Base-by-base conservation (phyloP, 208 protist genomes). In the Leishmania major region DNA sequence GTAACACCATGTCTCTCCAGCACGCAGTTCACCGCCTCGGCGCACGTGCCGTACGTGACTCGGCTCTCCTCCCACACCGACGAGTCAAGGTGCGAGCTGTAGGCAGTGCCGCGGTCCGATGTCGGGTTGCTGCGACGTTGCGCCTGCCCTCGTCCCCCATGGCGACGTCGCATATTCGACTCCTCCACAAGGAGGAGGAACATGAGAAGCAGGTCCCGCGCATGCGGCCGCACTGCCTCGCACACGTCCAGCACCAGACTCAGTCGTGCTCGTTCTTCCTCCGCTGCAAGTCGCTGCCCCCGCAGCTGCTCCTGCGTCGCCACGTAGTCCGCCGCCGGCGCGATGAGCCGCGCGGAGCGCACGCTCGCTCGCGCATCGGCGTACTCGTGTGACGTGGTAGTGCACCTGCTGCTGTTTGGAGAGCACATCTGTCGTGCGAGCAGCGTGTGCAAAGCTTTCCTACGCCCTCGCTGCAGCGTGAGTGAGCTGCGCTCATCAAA, bases 11-110 rank as follows among this genome's bases (percentile, higher is more conserved):
- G 86, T 55, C 78, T 82, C 82, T 91, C 87, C n/a, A 96, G 81
- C 43, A 96, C 78, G n/a, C 67, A 77, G 79, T 94, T 94, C 28
- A 92, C 82, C 10, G 88, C 90, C 87, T 93, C 90, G 13, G 87
- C 84, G 62, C 92, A 96, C 57, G 62, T 75, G 35, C 81, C 83
- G 31, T 82, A 75, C 25, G 78, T 78, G 43, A 91, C 86, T 45
- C 59, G 72, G 49, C 81, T 87, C 59, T 83, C 82, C 62, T 77
- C 64, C 60, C 45, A 79, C 35, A 40, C 45, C 45, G 66, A 60
- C 51, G 43, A n/a, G 49, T 75, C 75, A 3, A 49, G 37, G 28
- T 7, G 57, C 19, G 47, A 55, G 25, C 31, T n/a, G n/a, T 19
- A 40, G 73, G 73, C 8, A 25, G 73, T 62, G 47, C 35, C 0